A percentile compares a stretch with the other conserved stretches of the same genome.
Conservation (phyloP, 129 eudicot genomes). For the Dittrichia graveolens region DNA sequence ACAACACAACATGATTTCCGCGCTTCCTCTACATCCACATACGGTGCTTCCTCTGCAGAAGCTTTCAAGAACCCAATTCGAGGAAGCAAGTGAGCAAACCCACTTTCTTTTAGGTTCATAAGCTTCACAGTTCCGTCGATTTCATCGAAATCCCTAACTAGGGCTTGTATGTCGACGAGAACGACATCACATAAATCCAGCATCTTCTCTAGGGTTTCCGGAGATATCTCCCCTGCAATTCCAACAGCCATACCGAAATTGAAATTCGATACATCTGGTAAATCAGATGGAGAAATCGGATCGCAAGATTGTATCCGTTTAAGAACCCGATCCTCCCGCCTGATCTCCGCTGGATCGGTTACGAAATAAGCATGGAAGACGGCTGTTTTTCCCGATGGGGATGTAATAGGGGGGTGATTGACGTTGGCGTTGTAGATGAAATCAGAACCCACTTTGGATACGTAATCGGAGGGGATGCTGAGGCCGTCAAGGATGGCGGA, state of each 20-base stretch:
- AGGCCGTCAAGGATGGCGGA: constrained; percentile 68
- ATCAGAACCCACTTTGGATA: constrained; percentile 79
- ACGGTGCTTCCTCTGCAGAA: constrained; percentile 79
- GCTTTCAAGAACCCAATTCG: constrained; percentile 75
- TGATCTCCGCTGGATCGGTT: constrained; percentile 42
- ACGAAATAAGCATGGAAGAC: constrained; percentile 73
- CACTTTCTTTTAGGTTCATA: constrained; percentile 51
- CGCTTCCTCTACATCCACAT: constrained; percentile 65
- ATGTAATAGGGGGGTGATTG: constrained; percentile 46
- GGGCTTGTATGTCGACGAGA: constrained; percentile 75
- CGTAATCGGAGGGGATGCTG: constrained; percentile 42
- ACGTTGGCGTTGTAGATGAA: constrained; percentile 45
- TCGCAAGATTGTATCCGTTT: constrained; percentile 59
- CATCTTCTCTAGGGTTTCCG: constrained; percentile 75
- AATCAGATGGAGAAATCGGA: constrained; percentile 58
- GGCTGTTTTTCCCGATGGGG: constrained; percentile 49
- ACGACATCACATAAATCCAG: constrained; percentile 64
- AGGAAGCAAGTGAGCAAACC: constrained; percentile 54
- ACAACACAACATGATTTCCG: constrained; percentile 66
- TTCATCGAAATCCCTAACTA: constrained; percentile 69
- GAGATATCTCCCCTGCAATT: constrained; percentile 73
- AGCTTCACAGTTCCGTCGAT: constrained; percentile 72
- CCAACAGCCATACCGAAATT: constrained; percentile 87
- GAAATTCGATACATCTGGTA: constrained; percentile 45
- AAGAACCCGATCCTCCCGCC: constrained; percentile 63